These are phyloP conservation scores for Phytopythium sindhum DNA, from an alignment of 352 stramenopile genomes.

Conservation along the genomic window DNA sequence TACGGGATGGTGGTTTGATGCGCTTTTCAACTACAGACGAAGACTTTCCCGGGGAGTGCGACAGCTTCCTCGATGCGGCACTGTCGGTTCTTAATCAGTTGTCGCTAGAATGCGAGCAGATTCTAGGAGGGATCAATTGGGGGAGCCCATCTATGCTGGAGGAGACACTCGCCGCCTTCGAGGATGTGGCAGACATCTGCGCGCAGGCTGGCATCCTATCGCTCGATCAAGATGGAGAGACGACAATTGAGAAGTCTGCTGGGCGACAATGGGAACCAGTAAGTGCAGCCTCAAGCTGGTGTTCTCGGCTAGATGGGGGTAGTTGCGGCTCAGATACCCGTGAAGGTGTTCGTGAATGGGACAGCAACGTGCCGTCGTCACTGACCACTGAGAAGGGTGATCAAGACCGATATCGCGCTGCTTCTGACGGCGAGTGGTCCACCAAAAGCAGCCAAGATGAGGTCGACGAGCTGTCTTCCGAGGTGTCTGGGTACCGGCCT, in stretches of 20 bases:
- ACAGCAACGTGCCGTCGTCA: not conserved
- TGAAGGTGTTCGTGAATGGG: not conserved
- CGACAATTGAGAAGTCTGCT: not conserved
- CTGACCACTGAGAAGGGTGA: not conserved
- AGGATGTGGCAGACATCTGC: not conserved
- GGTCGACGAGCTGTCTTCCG: not conserved
- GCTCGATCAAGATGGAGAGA: not conserved
- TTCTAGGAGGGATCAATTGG: not conserved
- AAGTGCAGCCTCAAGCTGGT: not conserved
- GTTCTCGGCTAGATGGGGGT: not conserved
- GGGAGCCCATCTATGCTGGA: not conserved
- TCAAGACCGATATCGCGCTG: not conserved
- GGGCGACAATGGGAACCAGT: not conserved
- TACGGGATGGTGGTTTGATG: not conserved
- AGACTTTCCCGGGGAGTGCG: not conserved
- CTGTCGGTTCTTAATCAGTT: not conserved
- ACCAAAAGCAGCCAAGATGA: not conserved
- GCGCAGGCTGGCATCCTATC: not conserved
- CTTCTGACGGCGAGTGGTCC: not conserved
- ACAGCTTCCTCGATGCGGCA: constrained; percentile 6
- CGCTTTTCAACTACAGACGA: not conserved
- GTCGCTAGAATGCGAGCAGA: not conserved
- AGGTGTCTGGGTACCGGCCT: not conserved
- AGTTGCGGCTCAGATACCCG: not conserved
- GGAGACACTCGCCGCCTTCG: not conserved